phyloP scores from a whole-genome alignment of 306 rosid species.

The Cucumis melo region DNA sequence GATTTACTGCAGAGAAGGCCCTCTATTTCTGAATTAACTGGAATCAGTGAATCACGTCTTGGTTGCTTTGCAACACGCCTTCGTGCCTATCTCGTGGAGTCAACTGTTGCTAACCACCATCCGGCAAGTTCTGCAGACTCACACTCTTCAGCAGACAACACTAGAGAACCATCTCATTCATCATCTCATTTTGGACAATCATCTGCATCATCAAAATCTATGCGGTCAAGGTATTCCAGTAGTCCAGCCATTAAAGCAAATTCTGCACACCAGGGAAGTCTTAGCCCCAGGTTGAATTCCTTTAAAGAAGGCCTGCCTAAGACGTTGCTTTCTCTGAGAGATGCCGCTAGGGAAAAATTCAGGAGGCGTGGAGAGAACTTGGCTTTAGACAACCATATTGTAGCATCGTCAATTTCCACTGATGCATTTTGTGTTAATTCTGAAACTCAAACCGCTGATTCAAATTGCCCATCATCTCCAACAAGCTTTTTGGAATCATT shows the following conservation, averaged over 20 bases:
- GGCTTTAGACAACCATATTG: slow-evolving; percentile 30
- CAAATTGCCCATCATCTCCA: slow-evolving; percentile 25
- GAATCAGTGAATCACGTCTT: slow-evolving; percentile 79
- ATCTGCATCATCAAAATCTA: slow-evolving; percentile 38
- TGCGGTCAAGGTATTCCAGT: slow-evolving; percentile 49
- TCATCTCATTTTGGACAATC: slow-evolving; percentile 32
- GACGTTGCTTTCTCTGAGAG: slow-evolving; percentile 45
- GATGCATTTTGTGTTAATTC: slow-evolving; percentile 19
- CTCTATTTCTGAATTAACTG: slow-evolving; percentile 75
- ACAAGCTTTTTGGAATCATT: slow-evolving; percentile 47
- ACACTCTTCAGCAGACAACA: slow-evolving; percentile 12
- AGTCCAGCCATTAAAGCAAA: slow-evolving; percentile 46
- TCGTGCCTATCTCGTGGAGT: slow-evolving; percentile 76
- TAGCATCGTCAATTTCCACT: slow-evolving; percentile 14
- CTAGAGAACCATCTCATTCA: slow-evolving; percentile 18
- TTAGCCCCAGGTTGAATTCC: slow-evolving; percentile 79
- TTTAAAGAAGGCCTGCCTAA: slow-evolving; percentile 77
- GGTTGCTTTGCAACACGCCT: slow-evolving; percentile 87
- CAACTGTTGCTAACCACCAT: slow-evolving; percentile 25
- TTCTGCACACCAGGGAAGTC: slow-evolving; percentile 54
- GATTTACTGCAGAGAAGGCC: slow-evolving; percentile 72
- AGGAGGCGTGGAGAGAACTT: slow-evolving; percentile 49
- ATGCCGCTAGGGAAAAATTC: slow-evolving; percentile 56
- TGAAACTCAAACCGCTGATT: slow-evolving; percentile 21
- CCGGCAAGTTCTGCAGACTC: slow-evolving; percentile 22